Conservation (phyloP, 2,329 filamentous ascomycete genomes). For the Pseudogymnoascus sp. region DNA sequence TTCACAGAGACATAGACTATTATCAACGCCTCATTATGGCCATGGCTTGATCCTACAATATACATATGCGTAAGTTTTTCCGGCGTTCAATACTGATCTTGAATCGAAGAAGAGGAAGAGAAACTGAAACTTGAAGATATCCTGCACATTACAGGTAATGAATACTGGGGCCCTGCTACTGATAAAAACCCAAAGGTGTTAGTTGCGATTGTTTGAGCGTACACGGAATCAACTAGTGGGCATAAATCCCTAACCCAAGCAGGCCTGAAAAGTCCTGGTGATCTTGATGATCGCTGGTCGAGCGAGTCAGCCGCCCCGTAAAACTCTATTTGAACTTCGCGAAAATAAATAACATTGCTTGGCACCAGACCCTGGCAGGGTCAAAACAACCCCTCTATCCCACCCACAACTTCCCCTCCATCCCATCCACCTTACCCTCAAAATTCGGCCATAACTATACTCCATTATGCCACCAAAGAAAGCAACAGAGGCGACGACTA, state of each 20-base stretch:
- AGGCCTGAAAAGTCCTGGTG: neutral
- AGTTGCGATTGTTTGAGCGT: neutral
- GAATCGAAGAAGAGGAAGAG: neutral
- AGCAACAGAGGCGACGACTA: slow-evolving; percentile 29
- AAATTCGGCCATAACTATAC: neutral
- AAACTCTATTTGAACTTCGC: neutral
- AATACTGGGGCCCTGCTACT: neutral
- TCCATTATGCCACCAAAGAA: slow-evolving; percentile 35
- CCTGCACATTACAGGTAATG: neutral
- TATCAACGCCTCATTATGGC: neutral
- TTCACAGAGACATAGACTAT: neutral
- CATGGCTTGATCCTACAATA: neutral
- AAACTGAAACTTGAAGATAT: neutral
- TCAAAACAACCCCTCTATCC: slow-evolving; percentile 6
- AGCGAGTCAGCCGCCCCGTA: neutral
- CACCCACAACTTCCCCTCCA: slow-evolving; percentile 6
- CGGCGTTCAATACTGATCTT: neutral
- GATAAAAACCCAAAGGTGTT: too few relatives aligned
- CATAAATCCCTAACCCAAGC: neutral
- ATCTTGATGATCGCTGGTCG: neutral
- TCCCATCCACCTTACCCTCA: neutral
- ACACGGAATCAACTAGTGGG: neutral
- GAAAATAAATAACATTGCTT: neutral
- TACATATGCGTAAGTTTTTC: neutral
- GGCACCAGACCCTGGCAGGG: neutral